Conservation (phyloP, 139 green algal species). For the Coelastrella sp. region DNA sequence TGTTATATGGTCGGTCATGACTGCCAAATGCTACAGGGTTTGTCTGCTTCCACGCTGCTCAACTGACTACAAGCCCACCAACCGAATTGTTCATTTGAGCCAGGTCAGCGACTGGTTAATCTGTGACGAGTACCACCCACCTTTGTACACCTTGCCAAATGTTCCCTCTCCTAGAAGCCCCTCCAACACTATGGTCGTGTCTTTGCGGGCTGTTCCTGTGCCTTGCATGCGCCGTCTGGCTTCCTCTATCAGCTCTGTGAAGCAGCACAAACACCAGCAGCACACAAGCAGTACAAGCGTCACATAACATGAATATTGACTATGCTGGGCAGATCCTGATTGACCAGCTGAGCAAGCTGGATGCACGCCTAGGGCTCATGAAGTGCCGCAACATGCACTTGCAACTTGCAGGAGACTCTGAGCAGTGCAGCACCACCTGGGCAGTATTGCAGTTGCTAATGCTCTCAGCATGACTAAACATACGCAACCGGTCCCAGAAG, state of each 20-base stretch:
- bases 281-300: not conserved
- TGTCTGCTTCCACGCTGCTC: no score
- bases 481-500: not conserved
- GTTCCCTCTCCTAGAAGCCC: constrained; percentile 33
- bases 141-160: constrained; percentile 45
- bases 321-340: not conserved
- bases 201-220: not conserved
- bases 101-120: not conserved
- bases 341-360: not conserved
- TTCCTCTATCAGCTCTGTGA: constrained; percentile 55
- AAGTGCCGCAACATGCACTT: no score
- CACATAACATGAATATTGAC: no score
- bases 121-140: not conserved
- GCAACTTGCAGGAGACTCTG: no score
- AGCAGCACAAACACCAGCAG: not conserved
- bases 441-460: not conserved
- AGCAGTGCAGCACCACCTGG: no score
- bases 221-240: constrained; percentile 42
- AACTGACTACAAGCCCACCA: no score
- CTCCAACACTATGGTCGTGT: constrained; percentile 14
- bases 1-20: no score
- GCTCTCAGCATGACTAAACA: not conserved
- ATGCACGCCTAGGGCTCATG: no score
- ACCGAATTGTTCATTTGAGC: no score
- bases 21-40: no score